Base-by-base conservation (phyloP, 208 protist species). In the Acanthamoeba sp. region DNA sequence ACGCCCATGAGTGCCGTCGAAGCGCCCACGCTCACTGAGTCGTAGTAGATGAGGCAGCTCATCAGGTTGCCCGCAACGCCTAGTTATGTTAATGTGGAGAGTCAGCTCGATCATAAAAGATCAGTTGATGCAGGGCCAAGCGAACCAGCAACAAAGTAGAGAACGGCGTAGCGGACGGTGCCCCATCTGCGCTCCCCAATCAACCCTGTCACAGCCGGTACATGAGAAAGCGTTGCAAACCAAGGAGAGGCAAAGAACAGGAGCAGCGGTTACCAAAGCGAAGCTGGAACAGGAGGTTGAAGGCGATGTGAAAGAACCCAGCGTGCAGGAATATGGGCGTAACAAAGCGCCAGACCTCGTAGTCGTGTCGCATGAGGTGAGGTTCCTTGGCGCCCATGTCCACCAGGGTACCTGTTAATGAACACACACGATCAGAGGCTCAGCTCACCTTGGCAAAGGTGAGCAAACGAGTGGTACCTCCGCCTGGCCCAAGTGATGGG, bases 291-390 rank as follows among this genome's bases (percentile, higher is more conserved):
- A 88, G 50, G 48, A 88, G 80, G 50, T 88, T 88, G 80, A 88
- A 88, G 45, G 50, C 40, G 48, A 88, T 64, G 34, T 88, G 80
- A 42, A 88, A 34, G 80, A 88, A 64, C 6, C 80, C 80, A 7
- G 80, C 80, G 50, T 88, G 80, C 45, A 88, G n/a, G 50, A 88
- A 88, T 5, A 88, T 62, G n/a, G 80, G 80, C 40, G 80, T 88
- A 42, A 88, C n/a, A n/a, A 88, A 88, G 20, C 80, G 40, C 80
- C 80, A 88, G 6, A 88, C 40, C 34, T 88, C 14, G n/a, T 29
- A 59, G 3, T 88, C 80, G 18, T 88, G 48, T 34, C 50, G 40
- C 48, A 88, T 88, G 29, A 88, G 80, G 80, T 88, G n/a, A 9
- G 50, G 48, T 20, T 88, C 80, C 32, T 88, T 88, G 45, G 80